Percentiles rank a stretch among this genome's conserved stretches.
Conservation (phyloP, 768 basidiomycete species). For the Amanita pseudoporphyria region DNA sequence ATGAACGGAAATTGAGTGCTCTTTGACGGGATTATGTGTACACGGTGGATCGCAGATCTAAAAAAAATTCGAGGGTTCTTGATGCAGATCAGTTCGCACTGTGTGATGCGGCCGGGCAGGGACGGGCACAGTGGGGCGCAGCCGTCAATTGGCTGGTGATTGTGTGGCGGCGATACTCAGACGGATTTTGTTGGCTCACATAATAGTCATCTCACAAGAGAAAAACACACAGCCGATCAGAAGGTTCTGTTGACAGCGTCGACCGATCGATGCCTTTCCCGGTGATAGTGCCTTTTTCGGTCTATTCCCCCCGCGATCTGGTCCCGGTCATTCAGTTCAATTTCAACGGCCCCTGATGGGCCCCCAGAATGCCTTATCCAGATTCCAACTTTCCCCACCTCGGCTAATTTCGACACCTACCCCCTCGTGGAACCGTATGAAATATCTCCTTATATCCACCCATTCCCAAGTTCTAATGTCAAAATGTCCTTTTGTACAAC, state of each 20-base stretch:
- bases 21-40: background rate
- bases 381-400: background rate
- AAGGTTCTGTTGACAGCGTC: conserved; percentile 3
- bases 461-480: background rate
- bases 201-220: background rate
- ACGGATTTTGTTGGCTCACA: background rate
- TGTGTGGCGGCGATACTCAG: background rate
- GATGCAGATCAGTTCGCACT: conserved; percentile 2
- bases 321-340: background rate
- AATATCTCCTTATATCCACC: background rate
- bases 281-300: background rate
- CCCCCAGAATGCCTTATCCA: conserved; percentile 2
- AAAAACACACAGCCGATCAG: conserved; percentile 2
- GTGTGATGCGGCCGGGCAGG: background rate
- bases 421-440: background rate
- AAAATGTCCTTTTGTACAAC: conserved; percentile 3
- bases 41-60: background rate
- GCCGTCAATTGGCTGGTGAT: background rate
- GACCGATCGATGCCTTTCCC: conserved; percentile 3
- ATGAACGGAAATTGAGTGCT: background rate
- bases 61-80: conserved; percentile 3
- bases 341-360: background rate
- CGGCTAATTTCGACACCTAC: background rate
- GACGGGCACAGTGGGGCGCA: background rate
- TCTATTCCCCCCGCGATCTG: background rate